A percentile compares a stretch with the other conserved stretches of the same genome.
These are phyloP conservation scores for Blumeriella jaapii DNA, from an alignment of 2,329 filamentous ascomycete species.

Conservation along the genomic window DNA sequence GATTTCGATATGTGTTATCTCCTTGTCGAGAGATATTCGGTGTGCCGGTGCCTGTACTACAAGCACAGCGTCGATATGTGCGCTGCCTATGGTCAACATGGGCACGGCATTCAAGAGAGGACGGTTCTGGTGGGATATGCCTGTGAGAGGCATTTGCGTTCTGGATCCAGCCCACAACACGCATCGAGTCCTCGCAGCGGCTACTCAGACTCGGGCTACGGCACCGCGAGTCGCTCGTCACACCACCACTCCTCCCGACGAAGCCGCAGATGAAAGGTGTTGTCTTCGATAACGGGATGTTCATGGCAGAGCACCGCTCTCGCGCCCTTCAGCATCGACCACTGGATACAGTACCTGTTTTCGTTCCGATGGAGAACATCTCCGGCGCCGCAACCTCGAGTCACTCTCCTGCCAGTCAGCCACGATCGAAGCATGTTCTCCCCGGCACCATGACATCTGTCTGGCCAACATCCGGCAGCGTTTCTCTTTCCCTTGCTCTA, in stretches of 20 bases:
- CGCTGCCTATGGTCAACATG: constrained; percentile 46
- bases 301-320: constrained; percentile 26
- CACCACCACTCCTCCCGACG: constrained; percentile 20
- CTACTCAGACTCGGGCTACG: constrained; percentile 27
- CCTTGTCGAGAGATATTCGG: constrained; percentile 57
- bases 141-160: constrained; percentile 39
- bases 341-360: constrained; percentile 25
- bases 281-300: constrained; percentile 27
- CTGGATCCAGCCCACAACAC: constrained; percentile 13
- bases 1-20: constrained; percentile 52
- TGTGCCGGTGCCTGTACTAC: constrained; percentile 60
- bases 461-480: constrained; percentile 1
- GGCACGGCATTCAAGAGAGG: constrained; percentile 53
- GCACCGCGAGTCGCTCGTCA: constrained; percentile 24
- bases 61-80: constrained; percentile 58
- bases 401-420: constrained; percentile 25
- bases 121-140: constrained; percentile 60
- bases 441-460: constrained; percentile 20
- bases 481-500: constrained; percentile 7
- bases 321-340: constrained; percentile 23
- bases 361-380: constrained; percentile 24
- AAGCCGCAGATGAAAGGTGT: constrained; percentile 26
- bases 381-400: constrained; percentile 24
- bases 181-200: constrained; percentile 16
- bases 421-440: constrained; percentile 21